These are phyloP conservation scores for Hamigera avellanea DNA, from an alignment of 495 filamentous ascomycete genomes.

Conservation along the genomic window DNA sequence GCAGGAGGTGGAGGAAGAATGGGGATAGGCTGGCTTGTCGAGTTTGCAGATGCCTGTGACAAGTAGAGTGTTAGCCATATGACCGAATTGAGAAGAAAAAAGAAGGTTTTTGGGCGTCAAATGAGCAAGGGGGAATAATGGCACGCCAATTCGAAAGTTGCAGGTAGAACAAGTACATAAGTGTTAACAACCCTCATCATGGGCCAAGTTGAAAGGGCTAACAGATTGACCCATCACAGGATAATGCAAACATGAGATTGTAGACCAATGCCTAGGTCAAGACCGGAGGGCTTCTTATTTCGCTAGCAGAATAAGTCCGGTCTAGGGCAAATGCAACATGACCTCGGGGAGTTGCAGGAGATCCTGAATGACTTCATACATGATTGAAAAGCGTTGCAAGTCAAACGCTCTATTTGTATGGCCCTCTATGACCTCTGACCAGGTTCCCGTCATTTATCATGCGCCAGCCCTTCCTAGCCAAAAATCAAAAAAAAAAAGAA, in stretches of 20 bases:
- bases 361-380: constrained; percentile 7
- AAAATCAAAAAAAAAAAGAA: constrained; percentile 3
- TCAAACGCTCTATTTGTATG: constrained; percentile 10
- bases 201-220: too few species aligned
- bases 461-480: constrained; percentile 6
- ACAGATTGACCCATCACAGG: neutral
- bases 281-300: constrained; percentile 8
- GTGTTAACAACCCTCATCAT: too few species aligned
- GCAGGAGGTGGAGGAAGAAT: constrained; percentile 36
- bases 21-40: constrained; percentile 33
- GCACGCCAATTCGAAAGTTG: too few species aligned
- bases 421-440: constrained; percentile 7
- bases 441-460: constrained; percentile 8
- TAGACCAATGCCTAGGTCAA: constrained; percentile 1
- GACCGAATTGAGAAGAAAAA: too few species aligned
- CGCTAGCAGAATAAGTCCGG: constrained; percentile 4
- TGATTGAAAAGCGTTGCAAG: constrained; percentile 8
- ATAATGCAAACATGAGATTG: neutral
- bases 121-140: too few species aligned
- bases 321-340: constrained; percentile 6
- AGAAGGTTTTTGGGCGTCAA: too few species aligned
- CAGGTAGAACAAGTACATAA: neutral
- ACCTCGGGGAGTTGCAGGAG: constrained; percentile 7
- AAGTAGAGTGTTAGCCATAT: constrained; percentile 7
- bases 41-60: constrained; percentile 18